phyloP scores from a whole-genome alignment of 2,329 filamentous ascomycete species.

The Nannizziopsis arthrosporioides region DNA sequence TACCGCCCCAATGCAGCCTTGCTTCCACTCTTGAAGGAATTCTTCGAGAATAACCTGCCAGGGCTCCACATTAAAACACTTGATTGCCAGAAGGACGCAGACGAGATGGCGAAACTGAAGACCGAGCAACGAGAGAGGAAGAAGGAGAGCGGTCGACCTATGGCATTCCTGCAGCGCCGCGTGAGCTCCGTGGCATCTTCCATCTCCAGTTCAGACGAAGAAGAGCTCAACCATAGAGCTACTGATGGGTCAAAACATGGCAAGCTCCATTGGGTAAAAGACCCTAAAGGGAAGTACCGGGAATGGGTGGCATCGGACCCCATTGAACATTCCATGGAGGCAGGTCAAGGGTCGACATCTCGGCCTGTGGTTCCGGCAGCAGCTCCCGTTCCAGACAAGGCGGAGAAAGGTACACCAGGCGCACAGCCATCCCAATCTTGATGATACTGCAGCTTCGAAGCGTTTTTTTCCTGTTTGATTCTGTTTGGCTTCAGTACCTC shows the following conservation, averaged over 20 bases:
- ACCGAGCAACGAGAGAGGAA: conserved; percentile 61
- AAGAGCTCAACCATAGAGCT: conserved; percentile 35
- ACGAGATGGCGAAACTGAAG: conserved; percentile 64
- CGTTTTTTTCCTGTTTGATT: no score
- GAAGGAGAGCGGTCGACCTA: conserved; percentile 47
- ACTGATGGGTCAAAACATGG: neutral
- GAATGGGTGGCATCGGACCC: conserved; percentile 11
- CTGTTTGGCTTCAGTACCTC: no score
- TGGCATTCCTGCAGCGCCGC: conserved; percentile 43
- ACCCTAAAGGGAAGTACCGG: conserved; percentile 12
- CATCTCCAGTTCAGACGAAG: conserved; percentile 46
- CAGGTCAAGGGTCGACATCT: neutral
- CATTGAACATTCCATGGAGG: neutral
- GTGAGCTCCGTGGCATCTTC: conserved; percentile 32
- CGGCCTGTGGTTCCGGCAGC: neutral
- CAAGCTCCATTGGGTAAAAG: conserved; percentile 7
- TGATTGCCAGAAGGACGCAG: conserved; percentile 60
- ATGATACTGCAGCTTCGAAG: no score
- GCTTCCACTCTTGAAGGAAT: conserved; percentile 58
- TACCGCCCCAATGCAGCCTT: conserved; percentile 75
- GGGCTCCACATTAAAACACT: conserved; percentile 62
- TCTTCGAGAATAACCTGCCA: conserved; percentile 61
- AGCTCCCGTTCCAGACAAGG: neutral
- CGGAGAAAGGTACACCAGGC: neutral
- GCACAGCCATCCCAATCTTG: neutral